Percentiles rank a stretch among this genome's conserved stretches.
These are phyloP conservation scores for Thielaviopsis euricoi DNA, from an alignment of 2,329 filamentous ascomycete genomes.

Conservation along the genomic window DNA sequence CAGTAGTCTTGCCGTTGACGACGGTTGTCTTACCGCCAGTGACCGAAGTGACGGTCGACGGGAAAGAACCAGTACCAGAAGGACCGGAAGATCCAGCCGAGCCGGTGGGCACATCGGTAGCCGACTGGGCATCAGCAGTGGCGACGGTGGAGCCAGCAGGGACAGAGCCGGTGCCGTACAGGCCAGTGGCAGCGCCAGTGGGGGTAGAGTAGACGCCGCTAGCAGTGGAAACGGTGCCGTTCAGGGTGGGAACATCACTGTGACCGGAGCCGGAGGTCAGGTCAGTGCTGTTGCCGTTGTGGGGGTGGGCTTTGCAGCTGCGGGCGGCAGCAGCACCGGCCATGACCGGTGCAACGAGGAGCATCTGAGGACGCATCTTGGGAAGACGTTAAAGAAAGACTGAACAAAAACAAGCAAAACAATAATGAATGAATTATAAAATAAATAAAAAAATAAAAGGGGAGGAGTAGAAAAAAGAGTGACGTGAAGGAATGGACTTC, in stretches of 20 bases:
- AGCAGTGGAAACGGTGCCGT: not conserved
- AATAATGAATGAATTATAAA: not conserved
- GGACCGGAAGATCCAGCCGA: not conserved
- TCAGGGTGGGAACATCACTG: not conserved
- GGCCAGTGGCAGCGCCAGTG: not conserved
- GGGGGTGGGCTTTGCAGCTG: not conserved
- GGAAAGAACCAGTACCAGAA: not conserved
- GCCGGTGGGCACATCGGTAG: too few relatives aligned
- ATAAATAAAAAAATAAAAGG: not conserved
- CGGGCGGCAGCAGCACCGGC: constrained; percentile 4
- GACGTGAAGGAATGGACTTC: too few relatives aligned
- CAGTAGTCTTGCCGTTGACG: not conserved
- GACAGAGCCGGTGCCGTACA: not conserved
- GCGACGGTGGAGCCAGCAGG: not conserved
- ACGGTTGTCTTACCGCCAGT: not conserved
- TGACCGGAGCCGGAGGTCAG: not conserved
- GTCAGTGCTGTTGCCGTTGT: not conserved
- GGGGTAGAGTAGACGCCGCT: not conserved
- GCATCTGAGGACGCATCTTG: constrained; percentile 11
- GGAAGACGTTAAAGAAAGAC: not conserved
- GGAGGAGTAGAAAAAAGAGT: too few relatives aligned
- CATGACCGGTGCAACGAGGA: constrained; percentile 8
- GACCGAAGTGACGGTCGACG: not conserved
- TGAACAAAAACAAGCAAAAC: not conserved
- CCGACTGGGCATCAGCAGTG: too few relatives aligned